Evolutionary conservation across 306 rosid species (phyloP).

Genomic region (Senna siamea): DNA sequence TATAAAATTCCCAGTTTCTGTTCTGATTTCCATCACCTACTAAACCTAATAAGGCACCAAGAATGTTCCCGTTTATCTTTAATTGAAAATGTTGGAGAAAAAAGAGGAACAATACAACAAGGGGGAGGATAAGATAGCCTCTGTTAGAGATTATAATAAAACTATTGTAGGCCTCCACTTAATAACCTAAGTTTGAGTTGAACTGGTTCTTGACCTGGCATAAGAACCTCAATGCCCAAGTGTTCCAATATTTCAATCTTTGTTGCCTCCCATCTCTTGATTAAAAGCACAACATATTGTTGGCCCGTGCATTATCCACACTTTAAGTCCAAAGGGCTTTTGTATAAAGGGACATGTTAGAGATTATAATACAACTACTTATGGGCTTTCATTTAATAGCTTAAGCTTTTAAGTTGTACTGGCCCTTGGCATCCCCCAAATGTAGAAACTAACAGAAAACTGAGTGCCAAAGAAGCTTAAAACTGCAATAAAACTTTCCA

Average conservation of each 20-base stretch:
- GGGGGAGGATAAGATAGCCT: not conserved
- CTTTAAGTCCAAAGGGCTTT: not conserved
- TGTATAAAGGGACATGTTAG: not conserved
- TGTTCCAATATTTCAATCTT: not conserved
- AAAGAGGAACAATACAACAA: not conserved
- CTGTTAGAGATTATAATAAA: not conserved
- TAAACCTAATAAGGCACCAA: not conserved
- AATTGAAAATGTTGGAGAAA: not conserved
- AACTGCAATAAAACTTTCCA: not conserved
- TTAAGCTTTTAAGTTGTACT: not conserved
- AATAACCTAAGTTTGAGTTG: not conserved
- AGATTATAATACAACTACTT: not conserved
- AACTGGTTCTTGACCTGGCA: not conserved
- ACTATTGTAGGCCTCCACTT: not conserved
- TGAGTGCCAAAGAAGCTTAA: not conserved
- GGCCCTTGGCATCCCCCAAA: not conserved
- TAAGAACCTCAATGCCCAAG: not conserved
- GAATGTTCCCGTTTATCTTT: not conserved
- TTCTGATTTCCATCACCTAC: not conserved
- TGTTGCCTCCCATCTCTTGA: not conserved
- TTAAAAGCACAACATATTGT: not conserved
- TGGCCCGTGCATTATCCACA: not conserved
- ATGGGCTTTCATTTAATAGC: not conserved
- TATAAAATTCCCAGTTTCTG: no score
- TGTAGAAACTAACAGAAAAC: not conserved